Percentiles rank a stretch among this genome's conserved stretches.
Evolutionary conservation across 306 rosid genomes (phyloP).

Genomic region (Erythrophleum fordii): DNA sequence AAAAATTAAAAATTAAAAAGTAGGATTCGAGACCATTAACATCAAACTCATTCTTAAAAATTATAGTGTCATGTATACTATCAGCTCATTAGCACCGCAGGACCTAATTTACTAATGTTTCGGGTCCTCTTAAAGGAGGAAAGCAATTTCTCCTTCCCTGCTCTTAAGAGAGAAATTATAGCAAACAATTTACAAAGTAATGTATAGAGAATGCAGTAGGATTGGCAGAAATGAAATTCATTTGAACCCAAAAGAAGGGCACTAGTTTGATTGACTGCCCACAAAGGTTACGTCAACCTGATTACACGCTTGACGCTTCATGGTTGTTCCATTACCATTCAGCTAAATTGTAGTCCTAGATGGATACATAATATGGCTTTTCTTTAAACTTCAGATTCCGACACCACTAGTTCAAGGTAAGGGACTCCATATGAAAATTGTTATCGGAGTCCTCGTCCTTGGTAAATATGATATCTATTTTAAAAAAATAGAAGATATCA

Average conservation of each 20-base stretch:
- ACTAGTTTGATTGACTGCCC: constrained; percentile 10
- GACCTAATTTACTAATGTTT: neutral
- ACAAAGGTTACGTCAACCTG: constrained; percentile 15
- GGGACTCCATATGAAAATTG: neutral
- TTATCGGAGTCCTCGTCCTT: constrained; percentile 3
- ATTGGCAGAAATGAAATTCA: constrained; percentile 23
- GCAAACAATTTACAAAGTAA: neutral
- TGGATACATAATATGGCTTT: constrained; percentile 34
- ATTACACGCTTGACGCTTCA: constrained; percentile 35
- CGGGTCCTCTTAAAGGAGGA: too few species aligned
- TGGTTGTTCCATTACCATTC: constrained; percentile 23
- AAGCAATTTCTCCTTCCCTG: too few species aligned
- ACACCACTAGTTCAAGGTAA: neutral
- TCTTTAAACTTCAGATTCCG: neutral
- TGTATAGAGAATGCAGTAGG: neutral
- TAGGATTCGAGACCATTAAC: neutral
- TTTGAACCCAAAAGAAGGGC: neutral
- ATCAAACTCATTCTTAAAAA: neutral
- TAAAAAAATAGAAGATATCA: constrained; percentile 35
- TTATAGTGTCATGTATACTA: neutral
- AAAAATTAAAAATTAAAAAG: too few species aligned
- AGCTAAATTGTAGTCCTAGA: neutral
- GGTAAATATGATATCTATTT: neutral
- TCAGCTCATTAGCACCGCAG: neutral
- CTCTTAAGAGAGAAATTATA: too few species aligned